These are phyloP conservation scores for Eremothecium cymbalariae DNA, from an alignment of 1,139 yeast species.

Conservation along the genomic window DNA sequence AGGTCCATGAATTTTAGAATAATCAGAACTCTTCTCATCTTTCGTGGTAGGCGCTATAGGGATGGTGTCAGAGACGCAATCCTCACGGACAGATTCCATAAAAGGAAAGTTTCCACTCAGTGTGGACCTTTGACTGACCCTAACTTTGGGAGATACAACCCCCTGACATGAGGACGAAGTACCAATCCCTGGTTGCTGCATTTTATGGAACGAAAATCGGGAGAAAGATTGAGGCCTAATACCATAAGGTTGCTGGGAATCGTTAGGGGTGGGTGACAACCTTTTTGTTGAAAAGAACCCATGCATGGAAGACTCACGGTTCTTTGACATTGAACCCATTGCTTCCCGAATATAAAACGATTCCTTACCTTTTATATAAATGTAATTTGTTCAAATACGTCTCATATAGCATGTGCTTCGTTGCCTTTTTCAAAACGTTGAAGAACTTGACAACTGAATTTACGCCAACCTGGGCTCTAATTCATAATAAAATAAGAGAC, in stretches of 20 bases:
- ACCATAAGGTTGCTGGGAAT: neutral
- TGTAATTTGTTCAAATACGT: too few species aligned
- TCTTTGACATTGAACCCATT: constrained; percentile 1
- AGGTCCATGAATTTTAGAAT: neutral
- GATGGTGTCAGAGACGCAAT: neutral
- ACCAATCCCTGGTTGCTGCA: neutral
- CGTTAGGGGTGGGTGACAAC: constrained; percentile 2
- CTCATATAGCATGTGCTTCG: too few species aligned
- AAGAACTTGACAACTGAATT: too few species aligned
- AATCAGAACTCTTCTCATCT: constrained; percentile 4
- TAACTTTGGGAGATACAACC: neutral
- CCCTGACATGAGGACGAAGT: neutral
- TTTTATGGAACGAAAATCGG: constrained; percentile 3
- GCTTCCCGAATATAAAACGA: too few species aligned
- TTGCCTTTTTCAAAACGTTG: too few species aligned
- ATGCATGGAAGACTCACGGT: neutral
- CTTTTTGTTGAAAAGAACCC: constrained; percentile 1
- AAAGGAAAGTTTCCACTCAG: constrained; percentile 2
- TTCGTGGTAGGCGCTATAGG: constrained; percentile 4
- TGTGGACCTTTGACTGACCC: neutral
- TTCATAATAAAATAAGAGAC: too few species aligned
- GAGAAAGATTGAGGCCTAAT: constrained; percentile 3
- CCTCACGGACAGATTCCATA: constrained; percentile 4
- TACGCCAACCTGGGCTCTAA: too few species aligned
- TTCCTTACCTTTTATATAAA: too few species aligned